These are phyloP conservation scores for Ajuga reptans DNA, from an alignment of 305 asterid genomes.

Conservation along the genomic window DNA sequence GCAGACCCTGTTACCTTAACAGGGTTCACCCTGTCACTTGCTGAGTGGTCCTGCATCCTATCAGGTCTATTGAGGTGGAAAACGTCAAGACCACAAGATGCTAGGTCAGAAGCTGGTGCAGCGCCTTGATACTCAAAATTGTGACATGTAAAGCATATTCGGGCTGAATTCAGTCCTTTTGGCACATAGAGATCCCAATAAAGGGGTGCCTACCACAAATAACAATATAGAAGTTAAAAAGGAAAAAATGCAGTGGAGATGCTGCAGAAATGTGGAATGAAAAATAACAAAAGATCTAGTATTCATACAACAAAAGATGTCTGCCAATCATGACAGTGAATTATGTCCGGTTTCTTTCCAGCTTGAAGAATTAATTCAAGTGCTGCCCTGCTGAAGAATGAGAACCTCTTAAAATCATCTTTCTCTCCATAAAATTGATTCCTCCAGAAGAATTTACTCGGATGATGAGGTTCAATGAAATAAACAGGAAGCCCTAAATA, in stretches of 20 bases:
- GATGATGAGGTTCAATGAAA: conserved; percentile 94
- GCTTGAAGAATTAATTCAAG: conserved; percentile 86
- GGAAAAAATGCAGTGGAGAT: conserved; percentile 3
- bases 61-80: conserved; percentile 77
- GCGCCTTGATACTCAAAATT: conserved; percentile 98
- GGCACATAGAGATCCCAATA: conserved; percentile 90
- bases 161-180: conserved; percentile 82
- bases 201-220: conserved; percentile 71
- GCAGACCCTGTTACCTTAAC: conserved; percentile 49
- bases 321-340: conserved; percentile 99
- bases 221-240: conserved; percentile 1
- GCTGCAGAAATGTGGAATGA: conserved; percentile 14
- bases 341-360: conserved; percentile 85
- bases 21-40: conserved; percentile 72
- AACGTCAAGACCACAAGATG: conserved; percentile 94
- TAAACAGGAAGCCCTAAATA: conserved; percentile 86
- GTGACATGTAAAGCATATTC: conserved; percentile 97
- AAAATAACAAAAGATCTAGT: conserved; percentile 1
- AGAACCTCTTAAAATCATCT: conserved; percentile 94
- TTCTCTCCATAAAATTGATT: conserved; percentile 83
- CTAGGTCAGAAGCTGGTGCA: conserved; percentile 76
- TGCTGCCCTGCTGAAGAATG: conserved; percentile 98
- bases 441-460: conserved; percentile 89
- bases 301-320: conserved; percentile 82
- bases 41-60: conserved; percentile 91